phyloP scores from a whole-genome alignment of 2,329 filamentous ascomycete genomes.

The Hypoxylon sp. region DNA sequence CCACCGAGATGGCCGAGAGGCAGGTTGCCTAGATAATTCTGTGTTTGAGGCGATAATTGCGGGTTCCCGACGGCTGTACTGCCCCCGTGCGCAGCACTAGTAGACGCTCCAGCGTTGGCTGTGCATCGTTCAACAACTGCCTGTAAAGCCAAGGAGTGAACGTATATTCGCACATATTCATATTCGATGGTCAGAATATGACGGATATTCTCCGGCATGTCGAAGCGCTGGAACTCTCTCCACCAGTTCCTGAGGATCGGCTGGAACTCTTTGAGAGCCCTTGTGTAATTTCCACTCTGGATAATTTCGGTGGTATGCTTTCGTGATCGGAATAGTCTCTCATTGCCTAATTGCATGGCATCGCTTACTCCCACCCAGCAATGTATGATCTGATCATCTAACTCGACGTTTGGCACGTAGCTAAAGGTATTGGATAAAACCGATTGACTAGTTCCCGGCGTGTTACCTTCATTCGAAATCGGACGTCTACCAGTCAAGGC shows the following conservation, averaged over 20 bases:
- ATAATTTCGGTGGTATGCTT: constrained; percentile 92
- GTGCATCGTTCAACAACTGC: constrained; percentile 95
- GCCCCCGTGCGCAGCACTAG: constrained; percentile 56
- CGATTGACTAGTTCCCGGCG: constrained; percentile 72
- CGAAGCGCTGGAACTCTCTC: constrained; percentile 84
- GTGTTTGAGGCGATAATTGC: constrained; percentile 73
- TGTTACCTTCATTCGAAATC: constrained; percentile 69
- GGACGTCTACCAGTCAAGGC: constrained; percentile 68
- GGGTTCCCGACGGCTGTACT: constrained; percentile 57
- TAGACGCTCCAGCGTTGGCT: constrained; percentile 73
- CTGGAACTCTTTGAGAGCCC: constrained; percentile 84
- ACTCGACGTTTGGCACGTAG: constrained; percentile 76
- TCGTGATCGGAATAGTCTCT: constrained; percentile 87
- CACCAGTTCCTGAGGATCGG: constrained; percentile 85
- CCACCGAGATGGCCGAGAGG: constrained; percentile 75
- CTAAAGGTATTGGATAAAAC: constrained; percentile 72
- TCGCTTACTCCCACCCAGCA: constrained; percentile 96
- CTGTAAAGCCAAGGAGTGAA: constrained; percentile 94
- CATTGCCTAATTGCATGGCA: constrained; percentile 91
- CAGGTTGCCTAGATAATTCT: constrained; percentile 75
- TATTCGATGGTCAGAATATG: constrained; percentile 94
- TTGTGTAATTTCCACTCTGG: constrained; percentile 86
- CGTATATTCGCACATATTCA: constrained; percentile 93
- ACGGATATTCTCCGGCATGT: constrained; percentile 74
- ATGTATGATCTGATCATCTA: constrained; percentile 80